Evolutionary conservation across 371 early-diverging fungal genomes (phyloP), one percentile per base, ranked within the genome.

Genomic region (Circinella minor): DNA sequence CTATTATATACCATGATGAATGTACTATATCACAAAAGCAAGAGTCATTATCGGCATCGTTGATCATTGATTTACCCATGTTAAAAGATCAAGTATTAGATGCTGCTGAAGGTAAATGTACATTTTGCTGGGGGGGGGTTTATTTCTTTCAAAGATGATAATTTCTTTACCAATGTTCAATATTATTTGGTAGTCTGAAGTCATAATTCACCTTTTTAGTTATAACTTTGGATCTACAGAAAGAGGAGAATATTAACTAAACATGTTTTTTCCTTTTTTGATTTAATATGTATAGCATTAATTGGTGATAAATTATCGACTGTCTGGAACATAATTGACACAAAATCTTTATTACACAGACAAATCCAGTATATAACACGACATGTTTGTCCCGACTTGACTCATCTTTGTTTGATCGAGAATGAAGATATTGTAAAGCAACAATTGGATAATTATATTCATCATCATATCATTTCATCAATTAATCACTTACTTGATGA

Each of bases 271-370:
- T 27, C 27, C 5, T 57, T 63, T 63, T 36, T 61, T 49, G n/a
- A 9, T 51, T 18, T 51, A 36, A n/a, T 46, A n/a, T n/a, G 20
- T 27, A 17, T 63, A 63, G 78, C 79, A 11, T 79, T 67, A 62
- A 71, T 79, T 39, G 77, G 77, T 20, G 79, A 79, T 62, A 74
- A 75, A 47, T 36, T 79, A 20, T 77, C 79, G 13, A 39, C 55
- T 3, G 71, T 77, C 54, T 79, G 79, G 79, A 79, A 74, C 61
- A 65, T 64, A 34, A 66, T 75, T 55, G 78, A 37, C 62, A 39
- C 55, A 48, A 63, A 63, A 36, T 63, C 18, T 39, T 18, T 46
- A 61, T 18, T 61, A 27, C 37, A 39, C n/a, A 27, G 55, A 34
- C 60, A 67, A 18, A 60, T 67, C 59, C 60, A 55, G 60, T 17